Conservation (phyloP, 805 yeast genomes). For the Millerozyma miso region DNA sequence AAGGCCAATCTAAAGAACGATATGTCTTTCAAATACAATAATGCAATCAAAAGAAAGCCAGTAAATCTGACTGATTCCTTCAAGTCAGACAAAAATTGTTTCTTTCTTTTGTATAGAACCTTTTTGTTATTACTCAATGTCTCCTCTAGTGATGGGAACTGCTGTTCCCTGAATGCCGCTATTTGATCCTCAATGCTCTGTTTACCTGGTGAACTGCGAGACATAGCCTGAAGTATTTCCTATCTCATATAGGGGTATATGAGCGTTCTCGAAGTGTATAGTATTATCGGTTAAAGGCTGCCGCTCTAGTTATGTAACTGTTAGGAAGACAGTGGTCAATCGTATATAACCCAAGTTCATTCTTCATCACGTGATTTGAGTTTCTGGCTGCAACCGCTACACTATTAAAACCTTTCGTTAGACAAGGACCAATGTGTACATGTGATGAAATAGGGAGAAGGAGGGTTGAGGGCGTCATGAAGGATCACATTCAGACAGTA, state of each 20-base stretch:
- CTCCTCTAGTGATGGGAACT: conserved; percentile 35
- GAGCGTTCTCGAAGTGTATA: no score
- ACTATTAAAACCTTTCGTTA: neutral
- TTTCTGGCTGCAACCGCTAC: neutral
- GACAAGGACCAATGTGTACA: no score
- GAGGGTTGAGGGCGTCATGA: no score
- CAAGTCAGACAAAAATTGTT: conserved; percentile 34
- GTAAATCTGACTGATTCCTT: conserved; percentile 27
- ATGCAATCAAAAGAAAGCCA: conserved; percentile 32
- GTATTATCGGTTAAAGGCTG: no score
- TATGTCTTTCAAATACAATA: conserved; percentile 40
- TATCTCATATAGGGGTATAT: no score
- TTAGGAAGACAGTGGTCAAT: no score
- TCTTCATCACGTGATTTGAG: neutral
- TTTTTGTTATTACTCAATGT: conserved; percentile 37
- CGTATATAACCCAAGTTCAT: no score
- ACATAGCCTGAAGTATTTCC: neutral
- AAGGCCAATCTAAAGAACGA: conserved; percentile 28
- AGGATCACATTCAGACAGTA: no score
- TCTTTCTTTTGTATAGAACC: conserved; percentile 40
- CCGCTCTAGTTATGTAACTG: no score
- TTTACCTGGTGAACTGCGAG: neutral
- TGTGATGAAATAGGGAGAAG: no score
- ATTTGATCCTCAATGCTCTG: conserved; percentile 14
- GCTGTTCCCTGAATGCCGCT: conserved; percentile 24